Conservation (phyloP, 371 early-diverging fungal genomes). For the Rhizopus microsporus region DNA sequence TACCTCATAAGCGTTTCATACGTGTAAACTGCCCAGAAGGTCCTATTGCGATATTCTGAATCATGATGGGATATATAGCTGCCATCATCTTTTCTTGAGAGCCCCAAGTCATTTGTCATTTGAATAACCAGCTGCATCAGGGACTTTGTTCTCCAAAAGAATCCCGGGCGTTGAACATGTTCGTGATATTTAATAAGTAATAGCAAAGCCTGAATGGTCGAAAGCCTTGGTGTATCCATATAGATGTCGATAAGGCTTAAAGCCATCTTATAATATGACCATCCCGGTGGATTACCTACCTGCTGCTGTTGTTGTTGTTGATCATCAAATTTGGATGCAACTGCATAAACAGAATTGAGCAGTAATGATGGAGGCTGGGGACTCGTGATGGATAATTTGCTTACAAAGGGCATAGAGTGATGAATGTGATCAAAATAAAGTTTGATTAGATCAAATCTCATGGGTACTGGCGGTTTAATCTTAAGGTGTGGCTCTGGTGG, state of each 20-base stretch:
- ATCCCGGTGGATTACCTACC: conserved; percentile 34
- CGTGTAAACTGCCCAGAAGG: conserved; percentile 30
- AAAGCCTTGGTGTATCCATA: conserved; percentile 43
- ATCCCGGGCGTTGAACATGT: conserved; percentile 42
- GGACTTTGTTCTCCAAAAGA: conserved; percentile 44
- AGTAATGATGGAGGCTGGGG: conserved; percentile 52
- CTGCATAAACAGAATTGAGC: conserved; percentile 58
- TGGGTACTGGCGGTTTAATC: conserved; percentile 5
- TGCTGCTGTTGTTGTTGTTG: conserved; percentile 16
- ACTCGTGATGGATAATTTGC: conserved; percentile 42
- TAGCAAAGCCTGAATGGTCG: conserved; percentile 50
- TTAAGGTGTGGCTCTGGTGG: conserved; percentile 10
- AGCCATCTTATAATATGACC: conserved; percentile 41
- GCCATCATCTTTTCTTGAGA: conserved; percentile 14
- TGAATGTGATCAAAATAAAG: conserved; percentile 57
- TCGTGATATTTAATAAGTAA: conserved; percentile 52
- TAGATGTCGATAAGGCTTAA: conserved; percentile 37
- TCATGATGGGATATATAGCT: conserved; percentile 1
- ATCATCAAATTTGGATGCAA: conserved; percentile 35
- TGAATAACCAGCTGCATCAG: conserved; percentile 38
- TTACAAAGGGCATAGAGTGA: conserved; percentile 59
- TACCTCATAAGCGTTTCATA: conserved; percentile 34
- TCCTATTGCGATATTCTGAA: conserved; percentile 18
- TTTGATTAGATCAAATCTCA: conserved; percentile 27
- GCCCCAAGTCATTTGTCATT: conserved; percentile 43